These are phyloP conservation scores for Ephemerocybe angulata DNA, from an alignment of 768 basidiomycete genomes.

Conservation along the genomic window DNA sequence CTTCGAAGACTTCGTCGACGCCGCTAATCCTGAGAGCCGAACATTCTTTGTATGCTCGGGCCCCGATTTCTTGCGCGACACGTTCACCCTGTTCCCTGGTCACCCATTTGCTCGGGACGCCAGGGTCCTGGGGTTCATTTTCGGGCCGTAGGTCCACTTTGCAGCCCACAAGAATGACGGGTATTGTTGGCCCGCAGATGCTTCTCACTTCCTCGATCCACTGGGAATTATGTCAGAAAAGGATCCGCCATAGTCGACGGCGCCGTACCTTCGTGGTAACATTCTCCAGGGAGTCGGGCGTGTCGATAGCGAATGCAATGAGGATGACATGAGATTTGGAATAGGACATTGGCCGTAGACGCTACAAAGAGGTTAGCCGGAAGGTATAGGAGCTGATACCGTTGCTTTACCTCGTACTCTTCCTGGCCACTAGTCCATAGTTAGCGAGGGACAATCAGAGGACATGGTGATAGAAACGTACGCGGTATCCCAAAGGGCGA, in stretches of 20 bases:
- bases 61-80: constrained; percentile 81
- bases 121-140: constrained; percentile 40
- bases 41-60: constrained; percentile 92
- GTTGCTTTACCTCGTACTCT: constrained; percentile 80
- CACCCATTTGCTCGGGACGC: constrained; percentile 53
- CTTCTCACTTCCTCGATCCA: constrained; percentile 98
- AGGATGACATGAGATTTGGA: constrained; percentile 98
- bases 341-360: constrained; percentile 94
- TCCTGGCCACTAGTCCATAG: constrained; percentile 77
- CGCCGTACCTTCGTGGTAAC: constrained; percentile 78
- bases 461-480: constrained; percentile 41
- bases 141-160: constrained; percentile 88
- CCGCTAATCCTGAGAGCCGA: constrained; percentile 87
- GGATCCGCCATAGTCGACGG: constrained; percentile 10
- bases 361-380: constrained; percentile 39
- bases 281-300: constrained; percentile 95
- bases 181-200: constrained; percentile 91
- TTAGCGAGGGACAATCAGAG: constrained; percentile 10
- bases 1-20: constrained; percentile 96
- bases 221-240: constrained; percentile 37
- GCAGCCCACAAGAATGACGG: constrained; percentile 94
- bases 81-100: constrained; percentile 78
- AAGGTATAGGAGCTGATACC: neutral
- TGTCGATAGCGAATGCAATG: constrained; percentile 95
- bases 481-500: constrained; percentile 99